Base-by-base conservation (phyloP, 352 stramenopile species). In the Phytophthora agathidicida region DNA sequence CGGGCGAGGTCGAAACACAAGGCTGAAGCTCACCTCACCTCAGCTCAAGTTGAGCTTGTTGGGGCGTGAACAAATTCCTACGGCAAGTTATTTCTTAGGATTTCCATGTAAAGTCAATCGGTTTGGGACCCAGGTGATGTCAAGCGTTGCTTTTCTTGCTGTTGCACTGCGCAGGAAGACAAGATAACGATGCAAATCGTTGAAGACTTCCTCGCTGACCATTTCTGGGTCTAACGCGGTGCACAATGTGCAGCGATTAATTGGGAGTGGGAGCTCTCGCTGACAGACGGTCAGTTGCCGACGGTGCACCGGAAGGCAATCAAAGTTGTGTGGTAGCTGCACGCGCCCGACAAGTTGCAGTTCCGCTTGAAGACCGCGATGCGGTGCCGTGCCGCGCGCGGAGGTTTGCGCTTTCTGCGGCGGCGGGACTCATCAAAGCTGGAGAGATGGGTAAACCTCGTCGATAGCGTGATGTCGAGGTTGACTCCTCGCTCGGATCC, bases 241-340 rank as follows among this genome's bases (percentile, higher is more conserved):
- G 54, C n/a, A n/a, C n/a, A n/a, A n/a, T n/a, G n/a, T n/a, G n/a
- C n/a, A 57, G 38, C 23, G 43, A 63, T 63, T 63, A 63, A 63
- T 27, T 7, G 11, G 24, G 5, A 38, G 54, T 63, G 54, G 54
- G 44, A 63, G 30, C 0, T 0, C 14, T 20, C 22, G 6, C 13
- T 23, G 44, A 50, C 44, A 63, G 54, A 63, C 54, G 52, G 45
- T 47, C 16, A 20, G 24, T 16, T 28, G 9, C 26, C 37, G 38
- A 27, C 26, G 28, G 28, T 31, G 36, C 49, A 14, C 17, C 39
- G 27, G 14, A 16, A n/a, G 31, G 41, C 41, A 60, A 60, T 53
- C 51, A 46, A 38, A 53, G 51, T 39, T 53, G 30, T 20, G 39
- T 60, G 51, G 39, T 33, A 19, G 51, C 39, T 7, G 14, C 27